Evolutionary conservation across 129 eudicot species (phyloP).

Genomic region (Arctium minus): DNA sequence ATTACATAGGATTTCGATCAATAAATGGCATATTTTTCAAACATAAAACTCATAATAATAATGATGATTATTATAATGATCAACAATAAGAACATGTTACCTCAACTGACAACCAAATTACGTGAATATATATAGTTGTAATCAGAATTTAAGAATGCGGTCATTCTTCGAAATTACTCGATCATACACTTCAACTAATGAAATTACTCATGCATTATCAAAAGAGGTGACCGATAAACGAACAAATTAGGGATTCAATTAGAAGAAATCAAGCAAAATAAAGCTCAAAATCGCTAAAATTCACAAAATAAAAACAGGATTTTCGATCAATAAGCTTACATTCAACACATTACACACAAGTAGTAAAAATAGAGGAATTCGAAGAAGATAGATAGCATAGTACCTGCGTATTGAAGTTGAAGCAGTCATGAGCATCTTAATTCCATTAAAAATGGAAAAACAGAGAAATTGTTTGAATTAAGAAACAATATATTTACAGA

Average conservation of each 20-base stretch:
- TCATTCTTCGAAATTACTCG: not conserved
- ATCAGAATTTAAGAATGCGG: not conserved
- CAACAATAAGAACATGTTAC: not conserved
- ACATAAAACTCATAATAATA: no score
- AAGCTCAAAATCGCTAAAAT: not conserved
- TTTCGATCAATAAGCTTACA: not conserved
- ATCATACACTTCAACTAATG: not conserved
- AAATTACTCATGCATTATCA: not conserved
- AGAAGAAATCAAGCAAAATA: not conserved
- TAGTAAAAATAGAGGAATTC: not conserved
- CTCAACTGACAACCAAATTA: not conserved
- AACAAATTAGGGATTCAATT: not conserved
- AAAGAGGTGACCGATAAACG: not conserved
- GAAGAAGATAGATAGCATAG: not conserved
- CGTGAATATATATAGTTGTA: not conserved
- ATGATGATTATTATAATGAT: not conserved
- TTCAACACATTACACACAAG: not conserved
- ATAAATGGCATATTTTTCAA: not conserved
- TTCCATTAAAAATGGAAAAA: not conserved
- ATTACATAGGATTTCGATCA: not conserved
- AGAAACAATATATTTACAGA: not conserved
- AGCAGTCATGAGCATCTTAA: not conserved
- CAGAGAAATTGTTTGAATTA: not conserved
- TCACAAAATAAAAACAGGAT: not conserved
- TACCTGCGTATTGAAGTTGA: slow-evolving; percentile 17